Evolutionary conservation across 441 rosid genomes (phyloP).

Genomic region (Daphne laureola): DNA sequence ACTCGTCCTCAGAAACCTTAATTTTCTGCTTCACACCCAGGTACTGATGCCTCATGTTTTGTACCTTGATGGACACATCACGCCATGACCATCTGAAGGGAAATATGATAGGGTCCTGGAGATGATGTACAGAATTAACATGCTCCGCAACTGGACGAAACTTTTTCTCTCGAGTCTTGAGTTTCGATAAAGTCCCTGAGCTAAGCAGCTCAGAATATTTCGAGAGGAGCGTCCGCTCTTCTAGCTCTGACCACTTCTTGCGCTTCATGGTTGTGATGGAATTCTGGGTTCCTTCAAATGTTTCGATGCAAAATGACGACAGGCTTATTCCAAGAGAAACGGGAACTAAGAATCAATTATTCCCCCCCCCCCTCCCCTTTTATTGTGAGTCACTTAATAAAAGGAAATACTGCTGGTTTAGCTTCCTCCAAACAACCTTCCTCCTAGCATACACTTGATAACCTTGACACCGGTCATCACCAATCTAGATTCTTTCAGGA

Average conservation of each 20-base stretch:
- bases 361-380: no score
- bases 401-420: no score
- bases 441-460: no score
- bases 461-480: no score
- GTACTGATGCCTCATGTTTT: slow-evolving; percentile 79
- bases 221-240: slow-evolving; percentile 49
- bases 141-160: slow-evolving; percentile 73
- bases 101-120: slow-evolving; percentile 43
- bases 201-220: slow-evolving; percentile 54
- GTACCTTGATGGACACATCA: slow-evolving; percentile 67
- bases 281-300: neutral
- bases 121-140: slow-evolving; percentile 54
- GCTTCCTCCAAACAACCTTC: no score
- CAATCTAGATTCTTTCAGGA: no score
- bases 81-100: slow-evolving; percentile 82
- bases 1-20: slow-evolving; percentile 39
- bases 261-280: slow-evolving; percentile 36
- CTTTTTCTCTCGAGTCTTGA: slow-evolving; percentile 70
- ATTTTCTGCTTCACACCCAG: slow-evolving; percentile 82
- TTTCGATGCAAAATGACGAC: slow-evolving; percentile 1
- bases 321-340: slow-evolving; percentile 1
- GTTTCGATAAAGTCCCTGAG: slow-evolving; percentile 53
- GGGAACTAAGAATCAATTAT: neutral
- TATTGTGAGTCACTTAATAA: no score
- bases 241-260: slow-evolving; percentile 69